Conservation (phyloP, 108 stramenopile species). For the Tribonema minus region DNA sequence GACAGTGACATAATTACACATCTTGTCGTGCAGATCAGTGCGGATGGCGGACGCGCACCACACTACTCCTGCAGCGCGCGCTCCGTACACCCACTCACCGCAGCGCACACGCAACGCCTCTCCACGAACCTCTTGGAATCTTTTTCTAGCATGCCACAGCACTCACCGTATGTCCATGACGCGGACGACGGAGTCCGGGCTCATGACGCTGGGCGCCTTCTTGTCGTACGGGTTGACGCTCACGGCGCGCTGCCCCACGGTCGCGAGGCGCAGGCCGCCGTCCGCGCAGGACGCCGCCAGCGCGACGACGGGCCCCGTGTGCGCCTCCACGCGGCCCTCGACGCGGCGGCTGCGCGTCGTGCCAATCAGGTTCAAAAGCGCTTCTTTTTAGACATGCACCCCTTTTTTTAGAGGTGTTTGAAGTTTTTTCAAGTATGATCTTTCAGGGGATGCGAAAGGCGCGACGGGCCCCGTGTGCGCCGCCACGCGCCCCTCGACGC, state of each 20-base stretch:
- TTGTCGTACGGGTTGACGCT: conserved; percentile 40
- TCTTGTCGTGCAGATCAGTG: too few species aligned
- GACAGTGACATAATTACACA: too few species aligned
- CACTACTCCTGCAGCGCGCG: too few species aligned
- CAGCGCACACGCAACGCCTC: too few species aligned
- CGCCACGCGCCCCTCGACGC: background rate
- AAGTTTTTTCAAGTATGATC: too few species aligned
- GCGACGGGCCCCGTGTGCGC: conserved; percentile 36
- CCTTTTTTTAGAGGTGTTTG: too few species aligned
- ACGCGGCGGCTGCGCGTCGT: background rate
- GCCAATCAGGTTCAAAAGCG: too few species aligned
- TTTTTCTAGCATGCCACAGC: too few species aligned
- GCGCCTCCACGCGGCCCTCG: conserved; percentile 4
- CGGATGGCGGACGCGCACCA: too few species aligned
- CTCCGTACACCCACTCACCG: too few species aligned
- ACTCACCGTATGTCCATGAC: conserved; percentile 7
- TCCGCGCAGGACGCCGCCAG: conserved; percentile 9
- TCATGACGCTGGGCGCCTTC: conserved; percentile 4
- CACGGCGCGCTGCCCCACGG: conserved; percentile 10
- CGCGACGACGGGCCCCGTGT: conserved; percentile 32
- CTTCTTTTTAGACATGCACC: too few species aligned
- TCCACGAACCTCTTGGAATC: too few species aligned
- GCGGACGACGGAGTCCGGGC: conserved; percentile 27
- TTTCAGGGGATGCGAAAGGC: conserved; percentile 1
- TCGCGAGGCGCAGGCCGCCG: conserved; percentile 2